A percentile compares a stretch with the other conserved stretches of the same genome.
phyloP scores from a whole-genome alignment of 768 basidiomycete species.

The Mycena rebaudengoi region DNA sequence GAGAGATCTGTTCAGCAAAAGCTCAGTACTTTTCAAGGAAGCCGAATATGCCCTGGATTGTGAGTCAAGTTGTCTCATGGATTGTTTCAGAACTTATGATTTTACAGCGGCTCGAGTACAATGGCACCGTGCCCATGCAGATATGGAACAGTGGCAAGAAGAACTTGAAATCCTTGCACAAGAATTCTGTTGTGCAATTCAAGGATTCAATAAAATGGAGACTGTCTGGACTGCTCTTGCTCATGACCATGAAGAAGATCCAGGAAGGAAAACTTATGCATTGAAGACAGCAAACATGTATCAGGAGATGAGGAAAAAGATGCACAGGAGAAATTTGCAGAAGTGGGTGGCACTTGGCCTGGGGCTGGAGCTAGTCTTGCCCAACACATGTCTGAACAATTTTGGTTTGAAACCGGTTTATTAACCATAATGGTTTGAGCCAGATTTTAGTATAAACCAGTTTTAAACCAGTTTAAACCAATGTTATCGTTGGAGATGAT shows the following conservation, averaged over 20 bases:
- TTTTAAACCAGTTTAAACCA: no score
- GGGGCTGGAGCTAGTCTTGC: neutral
- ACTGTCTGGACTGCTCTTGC: neutral
- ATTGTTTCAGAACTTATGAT: neutral
- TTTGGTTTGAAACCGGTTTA: no score
- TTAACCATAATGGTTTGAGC: no score
- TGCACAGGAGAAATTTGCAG: neutral
- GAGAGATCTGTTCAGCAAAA: no score
- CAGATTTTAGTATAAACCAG: no score
- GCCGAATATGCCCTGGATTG: constrained; percentile 13
- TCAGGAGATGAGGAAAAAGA: constrained; percentile 1
- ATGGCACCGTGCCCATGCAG: constrained; percentile 18
- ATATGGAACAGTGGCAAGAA: constrained; percentile 21
- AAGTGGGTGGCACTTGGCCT: constrained; percentile 10
- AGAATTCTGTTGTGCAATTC: neutral
- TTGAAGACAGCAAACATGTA: constrained; percentile 3
- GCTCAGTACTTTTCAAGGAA: no score
- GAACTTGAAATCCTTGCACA: constrained; percentile 21
- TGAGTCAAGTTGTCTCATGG: neutral
- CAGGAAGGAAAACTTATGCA: constrained; percentile 19
- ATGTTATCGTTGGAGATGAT: no score
- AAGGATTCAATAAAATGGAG: neutral
- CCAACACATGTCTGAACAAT: no score
- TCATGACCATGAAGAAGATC: neutral
- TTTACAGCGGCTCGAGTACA: constrained; percentile 13